Evolutionary conservation across 2,329 filamentous ascomycete species (phyloP), one percentile per base, ranked within the genome.

Genomic region (Colletotrichum sp.): DNA sequence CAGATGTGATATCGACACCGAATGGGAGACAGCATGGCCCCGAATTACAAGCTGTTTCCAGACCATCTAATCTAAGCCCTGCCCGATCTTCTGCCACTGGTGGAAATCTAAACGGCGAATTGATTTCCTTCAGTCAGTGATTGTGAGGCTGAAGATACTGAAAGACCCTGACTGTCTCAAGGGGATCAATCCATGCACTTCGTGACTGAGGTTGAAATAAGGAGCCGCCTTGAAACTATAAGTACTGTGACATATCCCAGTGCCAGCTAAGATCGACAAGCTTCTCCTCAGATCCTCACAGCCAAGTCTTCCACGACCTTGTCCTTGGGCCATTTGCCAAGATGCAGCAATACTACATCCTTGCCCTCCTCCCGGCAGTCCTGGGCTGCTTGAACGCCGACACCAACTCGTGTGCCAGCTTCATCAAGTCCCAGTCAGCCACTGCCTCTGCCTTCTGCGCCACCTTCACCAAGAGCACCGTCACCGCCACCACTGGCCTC

Each of bases 381-480:
- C 68, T 81, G 57, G 82, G 80, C 44, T 84, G 82, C 77, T 78
- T 81, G 48, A 83, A 83, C 68, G 77, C 78, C 6, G 72, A 79
- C 65, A 76, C 75, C 15, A 82, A 84, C 71, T n/a, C 77, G 2
- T 84, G 82, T 60, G 82, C 82, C 30, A 82, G 80, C n/a, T 83
- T 80, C 70, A 83, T 84, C 77, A 80, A 81, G 32, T 80, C 79
- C 19, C 79, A 83, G 55, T 44, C 74, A 7, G 82, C 81, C 32
- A 81, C 80, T 3, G 82, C 82, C 5, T 83, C 82, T 0, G 64
- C 82, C 15, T 84, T 83, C 76, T 84, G 82, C 65, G 81, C 80
- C 16, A 83, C 82, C 8, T 84, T 83, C 74, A 84, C 82, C 12
- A 77, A 79, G 74, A 78, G 74, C 63, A 80, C 78, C 16, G 79